Percentiles rank a stretch among this genome's conserved stretches.
phyloP scores from a whole-genome alignment of 768 basidiomycete genomes.

The Tricholoma sp. region DNA sequence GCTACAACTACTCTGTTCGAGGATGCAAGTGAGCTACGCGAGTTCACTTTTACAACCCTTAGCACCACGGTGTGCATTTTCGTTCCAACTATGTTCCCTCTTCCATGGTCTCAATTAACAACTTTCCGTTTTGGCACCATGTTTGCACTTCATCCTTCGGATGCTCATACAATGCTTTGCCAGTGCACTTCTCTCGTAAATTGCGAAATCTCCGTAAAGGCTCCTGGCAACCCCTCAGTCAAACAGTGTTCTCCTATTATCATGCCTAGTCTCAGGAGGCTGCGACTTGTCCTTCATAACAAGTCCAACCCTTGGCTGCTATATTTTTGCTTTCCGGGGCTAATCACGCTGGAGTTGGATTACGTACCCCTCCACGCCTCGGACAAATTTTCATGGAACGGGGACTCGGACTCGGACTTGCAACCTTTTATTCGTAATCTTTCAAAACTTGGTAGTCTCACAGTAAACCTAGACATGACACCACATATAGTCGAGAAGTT shows the following conservation, averaged over 20 bases:
- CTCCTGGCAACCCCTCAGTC: background rate
- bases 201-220: background rate
- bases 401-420: too few species aligned
- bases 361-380: too few species aligned
- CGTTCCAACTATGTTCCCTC: background rate
- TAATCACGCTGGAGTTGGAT: background rate
- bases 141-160: background rate
- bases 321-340: background rate
- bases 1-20: background rate
- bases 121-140: background rate
- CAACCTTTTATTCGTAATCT: background rate
- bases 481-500: background rate
- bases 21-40: background rate
- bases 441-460: background rate
- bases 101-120: background rate
- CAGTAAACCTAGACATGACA: background rate
- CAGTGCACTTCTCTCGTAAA: background rate
- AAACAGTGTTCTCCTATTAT: background rate
- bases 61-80: background rate
- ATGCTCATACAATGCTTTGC: background rate
- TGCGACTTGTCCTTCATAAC: background rate
- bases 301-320: background rate
- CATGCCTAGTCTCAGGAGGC: background rate
- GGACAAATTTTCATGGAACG: background rate
- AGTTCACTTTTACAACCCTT: background rate